These are phyloP conservation scores for Kodamaea sp. DNA, from an alignment of 1,139 yeast genomes.

Conservation along the genomic window DNA sequence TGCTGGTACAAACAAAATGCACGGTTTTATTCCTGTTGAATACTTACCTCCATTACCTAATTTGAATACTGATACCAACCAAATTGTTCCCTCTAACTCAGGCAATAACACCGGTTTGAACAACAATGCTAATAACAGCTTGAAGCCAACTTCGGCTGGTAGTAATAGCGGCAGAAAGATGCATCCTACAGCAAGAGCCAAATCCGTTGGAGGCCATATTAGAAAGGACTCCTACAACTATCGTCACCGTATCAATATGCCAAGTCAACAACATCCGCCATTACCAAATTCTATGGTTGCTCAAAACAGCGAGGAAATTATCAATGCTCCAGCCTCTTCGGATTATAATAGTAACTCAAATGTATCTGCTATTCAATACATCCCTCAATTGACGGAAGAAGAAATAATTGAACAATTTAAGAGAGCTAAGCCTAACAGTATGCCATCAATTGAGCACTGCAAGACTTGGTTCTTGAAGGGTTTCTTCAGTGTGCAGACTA, in stretches of 20 bases:
- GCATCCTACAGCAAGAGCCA: constrained; percentile 88
- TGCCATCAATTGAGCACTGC: constrained; percentile 94
- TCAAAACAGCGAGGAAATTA: constrained; percentile 43
- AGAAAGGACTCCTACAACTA: constrained; percentile 54
- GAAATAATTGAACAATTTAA: constrained; percentile 66
- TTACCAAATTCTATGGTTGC: constrained; percentile 45
- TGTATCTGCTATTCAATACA: constrained; percentile 30
- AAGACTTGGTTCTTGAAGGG: constrained; percentile 90
- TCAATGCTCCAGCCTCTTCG: constrained; percentile 12
- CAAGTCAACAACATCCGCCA: constrained; percentile 43
- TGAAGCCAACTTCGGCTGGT: constrained; percentile 6
- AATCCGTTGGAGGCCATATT: constrained; percentile 75
- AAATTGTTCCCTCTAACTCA: constrained; percentile 7
- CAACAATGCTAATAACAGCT: constrained; percentile 1
- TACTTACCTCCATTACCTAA: constrained; percentile 49
- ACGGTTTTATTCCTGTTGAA: constrained; percentile 46
- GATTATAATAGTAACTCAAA: neutral
- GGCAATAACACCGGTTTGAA: constrained; percentile 4
- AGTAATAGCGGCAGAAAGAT: constrained; percentile 16
- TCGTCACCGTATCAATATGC: constrained; percentile 22
- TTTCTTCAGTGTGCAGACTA: constrained; percentile 91
- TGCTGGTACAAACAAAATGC: constrained; percentile 25
- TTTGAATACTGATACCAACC: constrained; percentile 31
- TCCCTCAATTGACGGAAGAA: constrained; percentile 52
- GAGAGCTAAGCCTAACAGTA: constrained; percentile 67